Evolutionary conservation across 2,329 filamentous ascomycete species (phyloP).

Genomic region (Verticillium nonalfalfae): DNA sequence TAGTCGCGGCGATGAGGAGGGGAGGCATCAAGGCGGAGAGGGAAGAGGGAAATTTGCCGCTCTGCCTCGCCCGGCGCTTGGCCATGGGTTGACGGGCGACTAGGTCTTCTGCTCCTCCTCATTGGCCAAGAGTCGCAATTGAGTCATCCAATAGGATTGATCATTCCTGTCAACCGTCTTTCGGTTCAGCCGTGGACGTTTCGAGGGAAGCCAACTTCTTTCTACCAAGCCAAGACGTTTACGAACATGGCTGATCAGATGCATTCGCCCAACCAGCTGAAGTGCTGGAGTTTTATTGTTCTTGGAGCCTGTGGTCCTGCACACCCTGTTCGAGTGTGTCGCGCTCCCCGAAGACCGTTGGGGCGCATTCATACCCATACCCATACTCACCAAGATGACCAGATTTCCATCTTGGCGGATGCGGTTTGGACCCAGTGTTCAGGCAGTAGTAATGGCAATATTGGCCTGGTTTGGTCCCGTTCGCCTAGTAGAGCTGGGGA

Average conservation of each 20-base stretch:
- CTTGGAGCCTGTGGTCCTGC: no score
- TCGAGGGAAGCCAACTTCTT: slow-evolving; percentile 1
- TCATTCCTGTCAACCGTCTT: slow-evolving; percentile 4
- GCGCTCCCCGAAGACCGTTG: no score
- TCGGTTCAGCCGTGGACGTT: slow-evolving; percentile 5
- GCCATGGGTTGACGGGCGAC: background rate
- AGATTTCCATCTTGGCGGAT: no score
- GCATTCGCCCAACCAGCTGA: no score
- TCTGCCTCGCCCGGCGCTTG: background rate
- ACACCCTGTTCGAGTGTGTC: no score
- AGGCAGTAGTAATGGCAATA: no score
- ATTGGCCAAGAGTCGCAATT: slow-evolving; percentile 4
- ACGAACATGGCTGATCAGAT: no score
- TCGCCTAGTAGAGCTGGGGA: slow-evolving; percentile 9
- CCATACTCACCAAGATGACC: no score
- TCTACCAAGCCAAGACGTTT: background rate
- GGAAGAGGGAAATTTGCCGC: background rate
- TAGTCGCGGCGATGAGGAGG: no score
- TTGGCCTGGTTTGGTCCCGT: background rate
- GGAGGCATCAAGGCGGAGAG: background rate
- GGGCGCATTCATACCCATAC: no score
- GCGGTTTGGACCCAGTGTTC: no score
- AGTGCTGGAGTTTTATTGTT: no score
- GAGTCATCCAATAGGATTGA: slow-evolving; percentile 6
- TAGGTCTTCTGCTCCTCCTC: background rate